A percentile compares a stretch with the other conserved stretches of the same genome.
Conservation (phyloP, 352 stramenopile genomes). For the Globisporangium solare region DNA sequence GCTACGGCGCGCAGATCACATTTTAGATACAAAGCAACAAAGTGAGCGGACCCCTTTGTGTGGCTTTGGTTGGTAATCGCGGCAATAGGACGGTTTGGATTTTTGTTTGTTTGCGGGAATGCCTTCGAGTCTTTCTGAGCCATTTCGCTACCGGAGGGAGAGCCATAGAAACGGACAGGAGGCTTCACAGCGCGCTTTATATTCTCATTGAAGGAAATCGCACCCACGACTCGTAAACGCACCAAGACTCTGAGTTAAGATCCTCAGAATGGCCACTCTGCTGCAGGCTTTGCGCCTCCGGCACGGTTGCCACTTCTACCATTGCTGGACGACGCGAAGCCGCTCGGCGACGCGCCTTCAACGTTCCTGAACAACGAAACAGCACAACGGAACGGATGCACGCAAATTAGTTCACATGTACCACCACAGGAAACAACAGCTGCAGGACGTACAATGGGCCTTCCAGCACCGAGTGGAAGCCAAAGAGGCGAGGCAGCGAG, state of each 20-base stretch:
- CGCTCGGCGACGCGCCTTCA: slow-evolving; percentile 25
- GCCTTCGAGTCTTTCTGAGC: neutral
- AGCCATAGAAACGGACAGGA: no score
- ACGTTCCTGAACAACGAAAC: slow-evolving; percentile 32
- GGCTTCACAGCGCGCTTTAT: no score
- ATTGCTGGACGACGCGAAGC: slow-evolving; percentile 20
- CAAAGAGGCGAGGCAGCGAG: slow-evolving; percentile 69
- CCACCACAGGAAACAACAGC: neutral
- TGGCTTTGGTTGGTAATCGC: slow-evolving; percentile 11
- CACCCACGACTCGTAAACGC: no score
- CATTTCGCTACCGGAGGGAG: neutral
- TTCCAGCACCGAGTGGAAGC: slow-evolving; percentile 76
- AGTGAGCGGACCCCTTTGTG: slow-evolving; percentile 5
- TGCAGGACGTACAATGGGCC: slow-evolving; percentile 44
- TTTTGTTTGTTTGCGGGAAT: neutral
- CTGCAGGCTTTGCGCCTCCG: slow-evolving; percentile 31
- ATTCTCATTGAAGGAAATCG: no score
- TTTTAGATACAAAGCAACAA: slow-evolving; percentile 54
- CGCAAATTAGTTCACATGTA: neutral
- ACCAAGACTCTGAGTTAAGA: neutral
- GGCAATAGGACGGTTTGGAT: slow-evolving; percentile 9
- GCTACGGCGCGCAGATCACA: slow-evolving; percentile 86
- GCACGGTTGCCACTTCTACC: slow-evolving; percentile 19
- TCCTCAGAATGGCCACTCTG: slow-evolving; percentile 74
- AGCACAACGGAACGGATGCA: neutral